Percentiles rank a stretch among this genome's conserved stretches.
Conservation (phyloP, 73 alveolate genomes). For the Tetrahymena thermophila region DNA sequence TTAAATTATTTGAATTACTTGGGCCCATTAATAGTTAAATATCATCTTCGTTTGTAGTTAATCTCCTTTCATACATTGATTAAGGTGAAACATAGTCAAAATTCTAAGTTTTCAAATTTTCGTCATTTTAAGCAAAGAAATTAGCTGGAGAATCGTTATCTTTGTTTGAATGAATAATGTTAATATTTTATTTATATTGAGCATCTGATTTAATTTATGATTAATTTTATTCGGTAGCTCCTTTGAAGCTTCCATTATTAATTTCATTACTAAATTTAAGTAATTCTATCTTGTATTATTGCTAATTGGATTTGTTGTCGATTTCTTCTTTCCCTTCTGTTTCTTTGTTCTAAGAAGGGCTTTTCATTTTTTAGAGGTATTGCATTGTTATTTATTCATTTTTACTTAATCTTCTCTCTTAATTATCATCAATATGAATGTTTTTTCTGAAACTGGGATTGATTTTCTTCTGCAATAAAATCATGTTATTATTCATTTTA, state of each 20-base stretch:
- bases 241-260: background rate
- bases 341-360: background rate
- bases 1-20: too few species aligned
- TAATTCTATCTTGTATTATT: background rate
- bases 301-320: background rate
- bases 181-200: background rate
- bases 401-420: background rate
- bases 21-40: background rate
- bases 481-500: background rate
- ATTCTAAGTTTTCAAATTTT: background rate
- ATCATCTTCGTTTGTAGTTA: background rate
- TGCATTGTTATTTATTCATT: background rate
- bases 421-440: background rate
- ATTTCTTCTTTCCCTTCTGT: background rate
- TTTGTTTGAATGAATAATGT: background rate
- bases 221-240: background rate
- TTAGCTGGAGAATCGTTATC: background rate
- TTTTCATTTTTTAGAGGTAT: background rate
- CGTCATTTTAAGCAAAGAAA: background rate
- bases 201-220: background rate
- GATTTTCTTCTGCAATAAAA: background rate
- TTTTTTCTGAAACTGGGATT: background rate
- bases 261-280: background rate
- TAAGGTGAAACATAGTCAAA: background rate
- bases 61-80: background rate